A percentile compares a stretch with the other conserved stretches of the same genome.
phyloP scores from a whole-genome alignment of 2,329 filamentous ascomycete species.

The Xylaria arbuscula region DNA sequence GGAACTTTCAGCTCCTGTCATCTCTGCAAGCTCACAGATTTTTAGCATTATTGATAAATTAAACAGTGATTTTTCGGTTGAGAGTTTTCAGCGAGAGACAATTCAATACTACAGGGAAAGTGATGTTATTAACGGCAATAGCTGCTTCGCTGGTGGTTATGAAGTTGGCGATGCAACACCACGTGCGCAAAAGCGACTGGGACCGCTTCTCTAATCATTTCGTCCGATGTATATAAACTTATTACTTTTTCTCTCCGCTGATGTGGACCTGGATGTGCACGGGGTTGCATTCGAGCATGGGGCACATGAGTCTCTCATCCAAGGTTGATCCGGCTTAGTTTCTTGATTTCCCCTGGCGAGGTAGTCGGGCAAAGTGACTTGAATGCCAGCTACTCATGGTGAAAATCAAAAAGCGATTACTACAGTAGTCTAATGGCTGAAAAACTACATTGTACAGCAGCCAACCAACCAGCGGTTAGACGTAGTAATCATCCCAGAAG shows the following conservation, averaged over 20 bases:
- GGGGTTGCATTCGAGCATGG: neutral
- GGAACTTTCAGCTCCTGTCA: neutral
- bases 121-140: constrained; percentile 39
- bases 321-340: neutral
- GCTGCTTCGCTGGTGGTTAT: constrained; percentile 12
- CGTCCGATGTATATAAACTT: neutral
- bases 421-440: neutral
- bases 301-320: neutral
- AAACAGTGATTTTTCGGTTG: neutral
- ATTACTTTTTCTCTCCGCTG: constrained; percentile 1
- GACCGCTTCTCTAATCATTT: neutral
- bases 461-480: neutral
- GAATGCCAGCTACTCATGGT: neutral
- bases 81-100: constrained; percentile 17
- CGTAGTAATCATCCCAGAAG: neutral
- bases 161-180: neutral
- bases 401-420: neutral
- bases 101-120: constrained; percentile 47
- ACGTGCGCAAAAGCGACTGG: neutral
- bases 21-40: too few relatives aligned
- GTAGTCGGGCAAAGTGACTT: too few relatives aligned
- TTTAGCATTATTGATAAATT: neutral
- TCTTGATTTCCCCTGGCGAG: neutral
- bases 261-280: neutral
- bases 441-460: neutral